Base-by-base conservation (phyloP, 495 filamentous ascomycete species). In the Viridothelium virens region DNA sequence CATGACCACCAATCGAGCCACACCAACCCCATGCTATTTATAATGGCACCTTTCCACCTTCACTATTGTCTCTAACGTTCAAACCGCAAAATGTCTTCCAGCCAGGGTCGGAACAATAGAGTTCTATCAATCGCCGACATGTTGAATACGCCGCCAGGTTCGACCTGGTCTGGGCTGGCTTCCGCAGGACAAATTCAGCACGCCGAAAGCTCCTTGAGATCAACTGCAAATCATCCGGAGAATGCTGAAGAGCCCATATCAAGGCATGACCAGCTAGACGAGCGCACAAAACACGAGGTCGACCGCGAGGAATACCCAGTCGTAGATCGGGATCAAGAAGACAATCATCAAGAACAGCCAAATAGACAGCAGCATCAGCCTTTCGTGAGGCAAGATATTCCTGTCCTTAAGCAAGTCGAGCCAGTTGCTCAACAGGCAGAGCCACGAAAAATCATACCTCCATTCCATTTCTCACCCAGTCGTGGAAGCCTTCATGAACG, bases 401-500 rank as follows among this genome's bases (percentile, higher is more conserved):
- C 25, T 25, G 25, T 25, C 25, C 25, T 25, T 25, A 25, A 25
- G 25, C 25, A 25, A 25, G 25, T 25, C 25, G 12, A 25, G 12
- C n/a, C n/a, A 59, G 36, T 36, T 18, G 7, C n/a, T 7, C 53
- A 59, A 14, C 18, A 33, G 18, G 53, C 31, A 33, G 53, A 59
- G 25, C 53, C 25, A 14, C 53, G 31, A 18, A 59, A 11, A 7
- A 36, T 33, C 31, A 36, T 59, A 36, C 53, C 53, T 59, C 53
- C 53, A 18, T 59, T 59, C 53, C 53, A 59, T n/a, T 59, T 59
- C 18, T 59, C 53, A 9, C 53, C 53, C 31, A 36, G 53, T 31
- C 53, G 53, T 9, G 53, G 53, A 14, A 59, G 53, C 53, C 53
- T 59, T 36, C 31, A 59, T 14, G 53, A 59, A 59, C 53, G 53